These are phyloP conservation scores for Colletotrichum ledebouriae DNA, from an alignment of 2,329 filamentous ascomycete genomes.

Conservation along the genomic window DNA sequence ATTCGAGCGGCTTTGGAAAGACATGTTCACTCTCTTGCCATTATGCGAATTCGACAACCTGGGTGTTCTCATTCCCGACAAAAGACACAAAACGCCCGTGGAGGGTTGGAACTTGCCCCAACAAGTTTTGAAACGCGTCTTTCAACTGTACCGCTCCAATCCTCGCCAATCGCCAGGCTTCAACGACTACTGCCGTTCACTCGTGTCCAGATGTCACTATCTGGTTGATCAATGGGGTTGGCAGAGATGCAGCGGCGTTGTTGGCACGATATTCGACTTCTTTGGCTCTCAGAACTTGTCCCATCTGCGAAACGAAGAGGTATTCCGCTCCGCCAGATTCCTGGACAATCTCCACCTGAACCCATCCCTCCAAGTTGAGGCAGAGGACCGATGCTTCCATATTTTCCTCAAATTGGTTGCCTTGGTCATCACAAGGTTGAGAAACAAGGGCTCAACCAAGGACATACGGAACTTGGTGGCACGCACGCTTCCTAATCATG, in stretches of 20 bases:
- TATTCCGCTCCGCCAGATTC: constrained; percentile 71
- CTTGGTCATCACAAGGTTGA: constrained; percentile 66
- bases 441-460: constrained; percentile 62
- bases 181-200: constrained; percentile 73
- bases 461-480: constrained; percentile 73
- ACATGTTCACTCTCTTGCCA: constrained; percentile 72
- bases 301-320: constrained; percentile 75
- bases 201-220: constrained; percentile 72
- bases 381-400: constrained; percentile 74
- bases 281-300: constrained; percentile 73
- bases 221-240: constrained; percentile 76
- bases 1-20: constrained; percentile 70
- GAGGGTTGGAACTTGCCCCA: constrained; percentile 75
- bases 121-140: constrained; percentile 67
- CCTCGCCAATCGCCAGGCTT: constrained; percentile 70
- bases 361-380: constrained; percentile 63
- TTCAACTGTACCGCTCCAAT: constrained; percentile 70
- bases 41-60: constrained; percentile 70
- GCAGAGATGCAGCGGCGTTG: constrained; percentile 68
- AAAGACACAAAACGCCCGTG: constrained; percentile 53
- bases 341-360: constrained; percentile 65
- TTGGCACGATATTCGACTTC: constrained; percentile 76
- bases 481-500: constrained; percentile 75
- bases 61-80: constrained; percentile 61
- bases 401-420: constrained; percentile 76